Percentiles rank a stretch among this genome's conserved stretches.
Evolutionary conservation across 2,329 filamentous ascomycete genomes (phyloP).

Genomic region (Nigrograna mackinnonii): DNA sequence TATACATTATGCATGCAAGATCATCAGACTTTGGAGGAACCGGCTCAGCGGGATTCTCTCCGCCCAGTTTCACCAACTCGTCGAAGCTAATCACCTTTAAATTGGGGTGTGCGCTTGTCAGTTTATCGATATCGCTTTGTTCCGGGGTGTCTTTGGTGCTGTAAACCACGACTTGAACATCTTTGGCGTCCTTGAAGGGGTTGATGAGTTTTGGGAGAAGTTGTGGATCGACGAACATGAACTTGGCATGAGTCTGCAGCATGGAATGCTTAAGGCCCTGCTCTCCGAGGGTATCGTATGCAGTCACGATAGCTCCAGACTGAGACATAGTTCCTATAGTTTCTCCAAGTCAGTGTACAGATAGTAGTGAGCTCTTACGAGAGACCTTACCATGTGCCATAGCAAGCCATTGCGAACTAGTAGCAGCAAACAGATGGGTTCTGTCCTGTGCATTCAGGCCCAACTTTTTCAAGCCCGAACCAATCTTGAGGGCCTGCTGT

Average conservation of each 20-base stretch:
- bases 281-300: constrained; percentile 89
- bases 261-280: constrained; percentile 85
- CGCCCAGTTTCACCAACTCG: constrained; percentile 56
- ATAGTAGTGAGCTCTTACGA: no score
- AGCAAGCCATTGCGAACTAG: constrained; percentile 79
- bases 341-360: no score
- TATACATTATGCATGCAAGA: constrained; percentile 80
- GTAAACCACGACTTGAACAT: constrained; percentile 62
- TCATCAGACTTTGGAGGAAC: constrained; percentile 75
- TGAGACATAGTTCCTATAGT: constrained; percentile 75
- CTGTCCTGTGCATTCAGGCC: constrained; percentile 70
- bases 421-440: constrained; percentile 83
- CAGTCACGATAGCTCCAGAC: constrained; percentile 88
- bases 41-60: constrained; percentile 71
- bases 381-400: constrained; percentile 67
- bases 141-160: constrained; percentile 58
- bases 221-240: constrained; percentile 86
- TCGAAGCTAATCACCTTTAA: constrained; percentile 60
- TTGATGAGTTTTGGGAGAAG: constrained; percentile 61
- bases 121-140: constrained; percentile 56
- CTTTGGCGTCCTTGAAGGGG: constrained; percentile 59
- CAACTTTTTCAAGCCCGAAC: constrained; percentile 73
- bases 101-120: constrained; percentile 57
- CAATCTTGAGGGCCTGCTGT: constrained; percentile 68
- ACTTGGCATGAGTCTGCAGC: constrained; percentile 75